Evolutionary conservation across 1,284 basidiomycete genomes (phyloP), one percentile per base, ranked within the genome.

Genomic region (Hemileia vastatrix): DNA sequence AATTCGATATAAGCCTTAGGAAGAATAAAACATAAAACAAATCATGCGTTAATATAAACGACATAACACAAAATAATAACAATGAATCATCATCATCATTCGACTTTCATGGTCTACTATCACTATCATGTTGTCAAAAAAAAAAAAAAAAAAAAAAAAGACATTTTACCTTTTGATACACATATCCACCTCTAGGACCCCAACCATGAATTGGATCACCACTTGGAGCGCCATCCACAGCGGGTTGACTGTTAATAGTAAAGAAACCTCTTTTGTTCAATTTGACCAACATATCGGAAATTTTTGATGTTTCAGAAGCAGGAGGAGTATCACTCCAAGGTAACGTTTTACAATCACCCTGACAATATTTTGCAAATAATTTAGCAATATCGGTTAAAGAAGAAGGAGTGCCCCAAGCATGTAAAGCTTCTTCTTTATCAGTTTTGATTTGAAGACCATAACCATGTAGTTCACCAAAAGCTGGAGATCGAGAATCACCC

Each of bases 181-280:
- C 76, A 57, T 79, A 79, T 24, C 78, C 78, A 62, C 76, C 71
- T 66, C 73, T 74, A 15, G 78, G 78, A 6, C 78, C 78, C 78
- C 78, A 79, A 8, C 78, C 78, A 65, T 77, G 76, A 19, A 78
- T 73, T 23, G 75, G 94, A 85, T 66, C 83, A 81, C 45, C 67
- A 61, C 88, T 91, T 63, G 81, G 80, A 8, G 83, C 90, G 54
- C 93, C 94, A 73, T 97, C 91, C 36, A 98, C 94, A 2, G 94
- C 91, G 9, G 94, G 94, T 76, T 98, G 94, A 44, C 90, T 94
- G 78, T 97, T 97, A 80, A 99, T 97, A 1, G 94, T 98, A 70
- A 96, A 79, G 81, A 90, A 96, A 6, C 94, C 93, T 32, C 88
- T 80, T 65, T 84, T 81, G 77, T 97, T 97, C 80, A 98, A 85